Conservation (phyloP, 1,139 yeast species). For the Zhuliangozyma parablackwelliae region DNA sequence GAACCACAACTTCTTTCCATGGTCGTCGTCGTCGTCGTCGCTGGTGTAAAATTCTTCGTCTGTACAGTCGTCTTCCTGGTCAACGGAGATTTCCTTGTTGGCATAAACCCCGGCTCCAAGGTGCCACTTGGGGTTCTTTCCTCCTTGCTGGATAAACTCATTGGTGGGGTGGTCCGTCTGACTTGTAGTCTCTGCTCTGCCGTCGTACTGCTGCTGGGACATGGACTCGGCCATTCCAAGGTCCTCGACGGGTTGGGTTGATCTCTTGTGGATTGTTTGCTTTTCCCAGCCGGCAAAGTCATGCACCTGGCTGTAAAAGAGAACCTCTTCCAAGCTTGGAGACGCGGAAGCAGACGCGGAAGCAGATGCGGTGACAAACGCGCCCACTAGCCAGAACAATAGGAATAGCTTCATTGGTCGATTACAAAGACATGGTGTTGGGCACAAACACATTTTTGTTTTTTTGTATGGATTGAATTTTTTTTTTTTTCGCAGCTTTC, state of each 20-base stretch:
- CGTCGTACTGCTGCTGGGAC: too few relatives aligned
- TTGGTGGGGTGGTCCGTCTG: neutral
- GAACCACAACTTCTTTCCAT: slow-evolving; percentile 4
- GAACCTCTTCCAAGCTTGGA: slow-evolving; percentile 1
- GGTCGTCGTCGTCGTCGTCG: slow-evolving; percentile 5
- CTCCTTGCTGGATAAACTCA: neutral
- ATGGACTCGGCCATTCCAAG: too few relatives aligned
- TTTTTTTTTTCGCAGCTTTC: too few relatives aligned
- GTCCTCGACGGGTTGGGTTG: too few relatives aligned
- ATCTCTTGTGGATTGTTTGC: neutral
- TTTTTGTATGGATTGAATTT: too few relatives aligned
- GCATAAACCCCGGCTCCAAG: slow-evolving; percentile 13
- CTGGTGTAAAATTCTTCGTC: slow-evolving; percentile 3
- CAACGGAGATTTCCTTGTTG: slow-evolving; percentile 10
- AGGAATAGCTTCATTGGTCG: too few relatives aligned
- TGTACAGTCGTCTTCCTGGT: slow-evolving; percentile 2
- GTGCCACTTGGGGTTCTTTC: slow-evolving; percentile 8
- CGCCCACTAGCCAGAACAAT: too few relatives aligned
- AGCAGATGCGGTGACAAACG: too few relatives aligned
- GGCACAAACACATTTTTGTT: too few relatives aligned
- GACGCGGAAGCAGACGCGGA: too few relatives aligned
- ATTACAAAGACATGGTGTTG: too few relatives aligned
- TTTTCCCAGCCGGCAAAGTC: slow-evolving; percentile 7
- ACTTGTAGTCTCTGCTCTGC: too few relatives aligned
- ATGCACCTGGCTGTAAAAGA: slow-evolving; percentile 4